Evolutionary conservation across 305 asterid species (phyloP), one percentile per base, ranked within the genome.

Genomic region (Fraxinus angustifolia): DNA sequence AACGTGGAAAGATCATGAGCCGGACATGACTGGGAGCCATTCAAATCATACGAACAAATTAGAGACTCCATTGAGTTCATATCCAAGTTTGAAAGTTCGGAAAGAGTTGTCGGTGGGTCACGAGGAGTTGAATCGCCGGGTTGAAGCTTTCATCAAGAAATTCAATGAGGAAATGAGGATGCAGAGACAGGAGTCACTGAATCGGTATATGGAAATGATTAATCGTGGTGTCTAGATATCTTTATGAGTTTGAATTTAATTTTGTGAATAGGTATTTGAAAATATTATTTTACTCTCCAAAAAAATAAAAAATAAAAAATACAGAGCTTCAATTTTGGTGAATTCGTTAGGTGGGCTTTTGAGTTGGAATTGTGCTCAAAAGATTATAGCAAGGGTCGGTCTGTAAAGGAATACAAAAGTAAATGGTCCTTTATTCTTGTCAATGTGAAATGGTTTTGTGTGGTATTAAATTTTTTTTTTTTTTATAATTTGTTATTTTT

Each of bases 151-250:
- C 88, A 92, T 92, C 72, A 79, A 85, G 2, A 91, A 91, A 79
- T 78, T 90, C 81, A 92, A 92, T 68, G 92, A 92, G 23, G 93
- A 92, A 5, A 91, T 92, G 97, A 89, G 90, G 83, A 82, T 92
- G 67, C 97, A 92, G 85, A 87, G 93, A 73, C 93, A 92, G 78
- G 91, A 90, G 82, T 92, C 97, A 0, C 77, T 91, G 82, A 86
- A 91, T 16, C 90, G 85, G 50, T 90, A 83, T 88, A 83, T 75
- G 89, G 91, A 89, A 79, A 88, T 87, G 93, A 88, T 92, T 73
- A 82, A 84, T 30, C 89, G 92, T 45, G 92, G 91, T 23, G 85
- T 81, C 73, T 75, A 71, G 17, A 40, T 48, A 33, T 50, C 21
- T 6, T 28, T 28, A 10, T 30, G 17, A 23, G 26, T 34, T 21